These are phyloP conservation scores for Pseudogymnoascus sp. DNA, from an alignment of 2,329 filamentous ascomycete species.

Conservation along the genomic window DNA sequence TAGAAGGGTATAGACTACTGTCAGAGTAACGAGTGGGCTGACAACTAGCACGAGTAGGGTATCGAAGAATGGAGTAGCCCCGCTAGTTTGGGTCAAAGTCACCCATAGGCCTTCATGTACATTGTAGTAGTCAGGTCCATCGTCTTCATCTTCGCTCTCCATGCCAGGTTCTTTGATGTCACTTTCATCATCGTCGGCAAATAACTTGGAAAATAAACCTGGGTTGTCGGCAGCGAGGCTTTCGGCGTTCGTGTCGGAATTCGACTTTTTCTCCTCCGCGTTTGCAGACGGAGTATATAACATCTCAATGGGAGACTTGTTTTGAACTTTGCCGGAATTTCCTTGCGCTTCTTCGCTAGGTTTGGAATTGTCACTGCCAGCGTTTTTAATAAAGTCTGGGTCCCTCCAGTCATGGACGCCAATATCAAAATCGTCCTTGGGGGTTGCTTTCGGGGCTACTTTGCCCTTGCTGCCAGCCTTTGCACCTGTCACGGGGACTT, in stretches of 20 bases:
- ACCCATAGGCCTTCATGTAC: constrained; percentile 82
- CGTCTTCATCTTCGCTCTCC: constrained; percentile 14
- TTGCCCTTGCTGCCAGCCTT: constrained; percentile 16
- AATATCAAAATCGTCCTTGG: constrained; percentile 62
- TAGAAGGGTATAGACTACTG: constrained; percentile 83
- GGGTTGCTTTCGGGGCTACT: constrained; percentile 14
- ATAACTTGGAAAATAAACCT: constrained; percentile 42
- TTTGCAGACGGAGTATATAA: constrained; percentile 17
- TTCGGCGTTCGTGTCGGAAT: constrained; percentile 27
- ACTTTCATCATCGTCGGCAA: constrained; percentile 36
- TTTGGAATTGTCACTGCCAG: constrained; percentile 20
- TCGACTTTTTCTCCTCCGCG: constrained; percentile 26
- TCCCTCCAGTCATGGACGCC: constrained; percentile 85
- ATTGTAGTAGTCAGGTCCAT: constrained; percentile 23
- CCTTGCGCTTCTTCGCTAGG: constrained; percentile 18
- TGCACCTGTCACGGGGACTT: constrained; percentile 10
- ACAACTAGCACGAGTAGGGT: constrained; percentile 94
- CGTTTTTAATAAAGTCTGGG: constrained; percentile 54
- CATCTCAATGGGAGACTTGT: background rate
- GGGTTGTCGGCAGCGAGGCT: constrained; percentile 20
- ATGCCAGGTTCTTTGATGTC: constrained; percentile 14
- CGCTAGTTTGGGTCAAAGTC: constrained; percentile 86
- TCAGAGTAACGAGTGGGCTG: constrained; percentile 84
- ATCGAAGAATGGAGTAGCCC: constrained; percentile 88
- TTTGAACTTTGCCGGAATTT: constrained; percentile 19